Percentiles rank a stretch among this genome's conserved stretches.
phyloP scores from a whole-genome alignment of 345 rosid genomes.

The Euphorbia pulcherrima region DNA sequence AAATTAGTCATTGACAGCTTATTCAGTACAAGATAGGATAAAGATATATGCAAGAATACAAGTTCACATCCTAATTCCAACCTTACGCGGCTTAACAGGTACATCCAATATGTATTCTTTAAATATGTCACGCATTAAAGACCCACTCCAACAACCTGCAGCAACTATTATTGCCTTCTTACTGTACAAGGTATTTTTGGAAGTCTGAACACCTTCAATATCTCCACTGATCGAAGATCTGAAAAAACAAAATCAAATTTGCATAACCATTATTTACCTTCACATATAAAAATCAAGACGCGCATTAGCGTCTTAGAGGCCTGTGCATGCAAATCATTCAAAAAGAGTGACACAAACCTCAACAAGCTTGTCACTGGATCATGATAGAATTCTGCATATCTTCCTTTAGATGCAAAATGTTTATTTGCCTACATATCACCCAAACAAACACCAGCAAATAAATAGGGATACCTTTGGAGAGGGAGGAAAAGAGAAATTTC shows the following conservation, averaged over 20 bases:
- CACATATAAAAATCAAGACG: background rate
- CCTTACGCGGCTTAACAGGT: constrained; percentile 91
- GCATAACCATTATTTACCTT: too few species aligned
- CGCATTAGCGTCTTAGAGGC: too few species aligned
- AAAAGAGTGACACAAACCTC: constrained; percentile 36
- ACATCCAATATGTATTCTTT: constrained; percentile 43
- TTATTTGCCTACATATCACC: constrained; percentile 52
- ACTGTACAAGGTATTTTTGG: constrained; percentile 49
- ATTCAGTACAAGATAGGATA: background rate
- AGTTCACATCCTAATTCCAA: constrained; percentile 19
- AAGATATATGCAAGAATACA: background rate
- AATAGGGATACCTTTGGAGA: background rate
- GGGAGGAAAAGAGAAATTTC: background rate
- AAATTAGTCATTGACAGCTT: background rate
- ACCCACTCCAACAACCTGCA: constrained; percentile 88
- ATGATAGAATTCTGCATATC: constrained; percentile 79
- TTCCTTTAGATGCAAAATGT: constrained; percentile 49
- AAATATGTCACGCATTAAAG: constrained; percentile 54
- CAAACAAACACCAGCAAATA: background rate
- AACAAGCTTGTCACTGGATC: constrained; percentile 65
- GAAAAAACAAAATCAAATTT: too few species aligned
- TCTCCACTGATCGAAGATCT: constrained; percentile 49
- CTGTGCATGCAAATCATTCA: background rate
- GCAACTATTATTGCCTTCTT: constrained; percentile 73
- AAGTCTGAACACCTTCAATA: constrained; percentile 62